phyloP scores from a whole-genome alignment of 805 yeast genomes.

The Saccharomyces mikatae region DNA sequence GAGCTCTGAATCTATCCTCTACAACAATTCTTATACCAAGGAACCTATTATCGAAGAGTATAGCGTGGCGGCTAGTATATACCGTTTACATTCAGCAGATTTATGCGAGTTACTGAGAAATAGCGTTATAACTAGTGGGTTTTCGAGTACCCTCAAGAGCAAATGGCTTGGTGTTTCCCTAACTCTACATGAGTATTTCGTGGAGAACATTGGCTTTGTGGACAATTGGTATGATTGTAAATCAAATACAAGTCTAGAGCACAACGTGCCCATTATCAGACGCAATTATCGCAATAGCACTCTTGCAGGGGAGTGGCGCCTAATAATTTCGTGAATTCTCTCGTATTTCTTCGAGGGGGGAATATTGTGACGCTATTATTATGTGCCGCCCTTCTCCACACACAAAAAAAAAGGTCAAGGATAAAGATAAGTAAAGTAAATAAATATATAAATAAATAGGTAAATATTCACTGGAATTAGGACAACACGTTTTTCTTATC shows the following conservation, averaged over 20 bases:
- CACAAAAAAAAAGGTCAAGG: background rate
- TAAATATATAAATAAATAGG: background rate
- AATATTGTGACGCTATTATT: background rate
- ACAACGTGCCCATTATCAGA: conserved; percentile 7
- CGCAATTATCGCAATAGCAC: conserved; percentile 5
- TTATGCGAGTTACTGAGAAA: conserved; percentile 27
- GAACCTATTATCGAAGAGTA: conserved; percentile 31
- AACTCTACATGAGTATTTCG: background rate
- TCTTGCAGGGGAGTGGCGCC: conserved; percentile 4
- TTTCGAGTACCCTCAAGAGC: conserved; percentile 13
- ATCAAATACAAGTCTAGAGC: conserved; percentile 3
- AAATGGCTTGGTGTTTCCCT: background rate
- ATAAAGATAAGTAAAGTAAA: background rate
- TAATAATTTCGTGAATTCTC: background rate
- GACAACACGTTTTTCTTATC: background rate
- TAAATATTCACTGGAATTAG: background rate
- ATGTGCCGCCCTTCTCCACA: background rate
- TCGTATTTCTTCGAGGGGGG: background rate
- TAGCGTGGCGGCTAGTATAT: conserved; percentile 31
- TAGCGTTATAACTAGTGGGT: conserved; percentile 24
- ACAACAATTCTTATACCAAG: conserved; percentile 26
- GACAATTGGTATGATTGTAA: conserved; percentile 7
- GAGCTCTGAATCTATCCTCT: conserved; percentile 24
- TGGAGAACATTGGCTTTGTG: conserved; percentile 3
- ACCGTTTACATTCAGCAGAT: conserved; percentile 27